A percentile compares a stretch with the other conserved stretches of the same genome.
phyloP scores from a whole-genome alignment of 306 rosid genomes.

The Luffa aegyptiaca region DNA sequence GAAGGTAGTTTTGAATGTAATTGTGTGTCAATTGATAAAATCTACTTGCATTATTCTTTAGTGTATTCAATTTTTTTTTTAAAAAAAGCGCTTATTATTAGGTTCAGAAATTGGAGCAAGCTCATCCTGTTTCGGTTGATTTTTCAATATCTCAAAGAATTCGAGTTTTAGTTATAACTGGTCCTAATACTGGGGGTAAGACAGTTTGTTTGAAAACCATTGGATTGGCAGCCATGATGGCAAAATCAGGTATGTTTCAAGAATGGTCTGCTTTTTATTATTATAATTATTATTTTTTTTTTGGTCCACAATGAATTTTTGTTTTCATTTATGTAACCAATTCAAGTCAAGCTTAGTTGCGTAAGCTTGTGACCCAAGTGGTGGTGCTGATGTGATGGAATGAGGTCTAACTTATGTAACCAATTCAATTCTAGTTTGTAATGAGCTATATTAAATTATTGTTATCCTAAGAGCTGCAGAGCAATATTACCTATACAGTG shows the following conservation, averaged over 20 bases:
- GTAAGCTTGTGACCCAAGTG: neutral
- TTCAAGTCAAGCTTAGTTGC: neutral
- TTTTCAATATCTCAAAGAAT: conserved; percentile 53
- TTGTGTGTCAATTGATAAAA: conserved; percentile 1
- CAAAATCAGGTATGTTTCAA: conserved; percentile 68
- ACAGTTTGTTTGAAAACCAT: conserved; percentile 84
- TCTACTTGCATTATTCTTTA: neutral
- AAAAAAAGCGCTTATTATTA: conserved; percentile 24
- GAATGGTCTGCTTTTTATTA: neutral
- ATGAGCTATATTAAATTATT: neutral
- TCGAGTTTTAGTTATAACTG: conserved; percentile 76
- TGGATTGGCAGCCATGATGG: conserved; percentile 97
- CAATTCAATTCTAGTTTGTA: neutral
- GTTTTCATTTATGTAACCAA: neutral
- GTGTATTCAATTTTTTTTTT: neutral
- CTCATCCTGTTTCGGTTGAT: conserved; percentile 72
- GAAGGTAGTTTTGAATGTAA: neutral
- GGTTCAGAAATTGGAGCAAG: conserved; percentile 46
- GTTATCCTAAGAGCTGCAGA: neutral
- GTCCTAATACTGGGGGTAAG: conserved; percentile 97
- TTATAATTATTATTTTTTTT: no score
- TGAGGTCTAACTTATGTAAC: neutral
- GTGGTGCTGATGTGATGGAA: neutral
- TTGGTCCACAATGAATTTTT: neutral
- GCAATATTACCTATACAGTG: neutral